Evolutionary conservation across 2,329 filamentous ascomycete genomes (phyloP).

Genomic region (Juglanconis sp.): DNA sequence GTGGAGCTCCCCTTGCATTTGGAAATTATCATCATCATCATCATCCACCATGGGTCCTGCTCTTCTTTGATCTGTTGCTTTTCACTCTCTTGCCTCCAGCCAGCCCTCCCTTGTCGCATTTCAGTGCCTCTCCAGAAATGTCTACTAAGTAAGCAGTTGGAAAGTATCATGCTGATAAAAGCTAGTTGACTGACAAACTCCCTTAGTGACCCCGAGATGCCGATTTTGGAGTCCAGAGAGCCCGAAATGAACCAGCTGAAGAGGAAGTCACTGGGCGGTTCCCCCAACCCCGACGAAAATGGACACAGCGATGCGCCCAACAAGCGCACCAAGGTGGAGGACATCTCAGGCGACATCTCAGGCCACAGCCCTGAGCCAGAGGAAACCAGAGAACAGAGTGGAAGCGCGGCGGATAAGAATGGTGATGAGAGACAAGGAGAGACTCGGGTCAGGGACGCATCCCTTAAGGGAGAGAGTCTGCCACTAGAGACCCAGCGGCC

Average conservation of each 20-base stretch:
- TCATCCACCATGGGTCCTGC: background rate
- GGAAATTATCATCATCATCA: too few species aligned
- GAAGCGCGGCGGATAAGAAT: background rate
- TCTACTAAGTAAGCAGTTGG: background rate
- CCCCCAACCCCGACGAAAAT: slow-evolving; percentile 2
- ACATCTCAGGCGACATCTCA: background rate
- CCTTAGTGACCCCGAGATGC: background rate
- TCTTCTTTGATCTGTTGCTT: background rate
- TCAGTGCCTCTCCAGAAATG: background rate
- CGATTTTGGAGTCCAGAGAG: background rate
- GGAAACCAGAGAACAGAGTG: background rate
- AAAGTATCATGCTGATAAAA: background rate
- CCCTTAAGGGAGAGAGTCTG: background rate
- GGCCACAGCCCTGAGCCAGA: background rate
- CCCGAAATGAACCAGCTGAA: slow-evolving; percentile 12
- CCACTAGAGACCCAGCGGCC: background rate
- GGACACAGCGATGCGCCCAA: slow-evolving; percentile 6
- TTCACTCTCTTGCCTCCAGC: background rate
- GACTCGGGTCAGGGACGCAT: background rate
- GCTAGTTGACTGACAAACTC: background rate
- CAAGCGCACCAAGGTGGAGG: slow-evolving; percentile 10
- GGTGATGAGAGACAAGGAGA: background rate
- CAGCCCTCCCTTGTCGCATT: background rate
- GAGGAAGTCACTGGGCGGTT: slow-evolving; percentile 14
- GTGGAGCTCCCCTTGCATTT: too few species aligned